phyloP scores from a whole-genome alignment of 345 rosid genomes.

The Adansonia digitata region DNA sequence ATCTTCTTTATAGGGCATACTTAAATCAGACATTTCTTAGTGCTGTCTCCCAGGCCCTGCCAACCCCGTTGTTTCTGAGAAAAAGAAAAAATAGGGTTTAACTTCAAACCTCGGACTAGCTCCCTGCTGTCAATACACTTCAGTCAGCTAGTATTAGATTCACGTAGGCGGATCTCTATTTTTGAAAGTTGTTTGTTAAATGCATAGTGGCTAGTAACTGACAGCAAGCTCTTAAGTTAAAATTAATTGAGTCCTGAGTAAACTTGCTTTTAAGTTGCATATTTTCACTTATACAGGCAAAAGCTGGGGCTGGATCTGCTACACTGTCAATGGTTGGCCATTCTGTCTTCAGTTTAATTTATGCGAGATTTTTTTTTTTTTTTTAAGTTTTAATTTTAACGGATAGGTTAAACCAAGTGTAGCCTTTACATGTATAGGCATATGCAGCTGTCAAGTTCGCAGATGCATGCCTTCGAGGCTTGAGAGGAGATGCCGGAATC shows the following conservation, averaged over 20 bases:
- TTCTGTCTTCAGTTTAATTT: not conserved
- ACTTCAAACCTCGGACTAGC: not conserved
- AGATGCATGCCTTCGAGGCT: conserved; percentile 71
- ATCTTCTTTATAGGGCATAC: too few species aligned
- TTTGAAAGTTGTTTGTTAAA: not conserved
- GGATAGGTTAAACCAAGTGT: not conserved
- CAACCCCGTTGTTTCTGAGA: not conserved
- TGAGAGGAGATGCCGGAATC: conserved; percentile 67
- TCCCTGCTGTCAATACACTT: not conserved
- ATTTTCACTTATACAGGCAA: conserved; percentile 44
- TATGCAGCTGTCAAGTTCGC: conserved; percentile 87
- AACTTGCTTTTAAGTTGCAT: not conserved
- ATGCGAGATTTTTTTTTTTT: not conserved
- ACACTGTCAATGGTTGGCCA: conserved; percentile 70
- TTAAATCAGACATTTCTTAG: not conserved
- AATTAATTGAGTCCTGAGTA: not conserved
- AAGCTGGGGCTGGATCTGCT: conserved; percentile 83
- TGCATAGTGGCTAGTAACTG: not conserved
- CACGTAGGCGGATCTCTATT: not conserved
- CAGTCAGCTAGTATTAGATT: not conserved
- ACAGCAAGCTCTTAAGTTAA: not conserved
- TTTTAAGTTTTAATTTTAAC: not conserved
- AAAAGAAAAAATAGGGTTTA: not conserved
- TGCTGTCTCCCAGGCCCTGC: not conserved
- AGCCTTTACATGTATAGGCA: conserved; percentile 35